These are phyloP conservation scores for Misopates orontium DNA, from an alignment of 257 asterid genomes.

Conservation along the genomic window DNA sequence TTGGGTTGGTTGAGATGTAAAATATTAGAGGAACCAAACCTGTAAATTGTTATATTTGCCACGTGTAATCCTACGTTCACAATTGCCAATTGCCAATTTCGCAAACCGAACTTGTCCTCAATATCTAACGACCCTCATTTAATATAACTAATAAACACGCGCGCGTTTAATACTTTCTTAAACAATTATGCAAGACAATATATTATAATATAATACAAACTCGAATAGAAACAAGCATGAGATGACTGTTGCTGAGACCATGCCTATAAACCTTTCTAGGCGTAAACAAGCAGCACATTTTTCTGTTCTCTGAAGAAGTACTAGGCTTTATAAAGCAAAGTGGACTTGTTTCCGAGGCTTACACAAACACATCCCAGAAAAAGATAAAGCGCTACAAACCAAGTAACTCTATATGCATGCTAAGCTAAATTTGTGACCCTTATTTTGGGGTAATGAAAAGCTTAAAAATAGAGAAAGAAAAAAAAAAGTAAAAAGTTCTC, in stretches of 20 bases:
- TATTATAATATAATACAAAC: too few species aligned
- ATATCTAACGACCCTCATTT: too few species aligned
- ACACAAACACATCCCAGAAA: slow-evolving; percentile 23
- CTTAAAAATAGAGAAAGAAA: background rate
- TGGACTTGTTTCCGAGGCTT: slow-evolving; percentile 25
- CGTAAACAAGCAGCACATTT: slow-evolving; percentile 13
- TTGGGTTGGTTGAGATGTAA: too few species aligned
- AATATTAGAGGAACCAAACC: too few species aligned
- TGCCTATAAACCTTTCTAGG: background rate
- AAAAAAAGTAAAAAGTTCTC: slow-evolving; percentile 27
- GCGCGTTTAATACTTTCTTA: too few species aligned
- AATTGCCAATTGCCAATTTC: too few species aligned
- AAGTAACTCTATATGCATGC: slow-evolving; percentile 27
- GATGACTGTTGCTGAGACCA: slow-evolving; percentile 1
- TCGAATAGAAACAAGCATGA: background rate
- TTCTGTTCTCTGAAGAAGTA: slow-evolving; percentile 22
- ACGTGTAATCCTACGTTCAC: too few species aligned
- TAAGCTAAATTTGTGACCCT: slow-evolving; percentile 25
- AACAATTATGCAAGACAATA: too few species aligned
- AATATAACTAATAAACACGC: too few species aligned
- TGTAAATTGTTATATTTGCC: too few species aligned
- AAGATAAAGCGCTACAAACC: slow-evolving; percentile 29
- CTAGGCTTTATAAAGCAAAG: slow-evolving; percentile 15
- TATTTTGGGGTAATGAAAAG: slow-evolving; percentile 36
- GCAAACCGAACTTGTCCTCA: too few species aligned